Percentiles rank a stretch among this genome's conserved stretches.
Conservation (phyloP, 441 rosid genomes). For the Metrosideros polymorpha region DNA sequence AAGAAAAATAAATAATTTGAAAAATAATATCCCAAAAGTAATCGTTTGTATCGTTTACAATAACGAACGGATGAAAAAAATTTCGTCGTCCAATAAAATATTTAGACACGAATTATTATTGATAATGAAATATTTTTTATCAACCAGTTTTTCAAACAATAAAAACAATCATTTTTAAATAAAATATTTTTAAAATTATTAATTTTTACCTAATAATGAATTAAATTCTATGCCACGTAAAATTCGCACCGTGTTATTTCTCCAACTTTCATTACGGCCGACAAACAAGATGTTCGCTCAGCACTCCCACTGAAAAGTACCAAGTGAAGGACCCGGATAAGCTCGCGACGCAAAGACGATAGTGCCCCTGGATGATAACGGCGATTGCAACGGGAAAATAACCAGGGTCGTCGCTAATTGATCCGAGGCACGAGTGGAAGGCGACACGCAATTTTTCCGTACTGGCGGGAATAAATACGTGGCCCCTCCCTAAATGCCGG, state of each 20-base stretch:
- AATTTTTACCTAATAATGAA: too few species aligned
- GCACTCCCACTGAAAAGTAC: not conserved
- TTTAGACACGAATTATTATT: not conserved
- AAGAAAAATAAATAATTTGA: rapidly evolving
- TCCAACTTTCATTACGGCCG: not conserved
- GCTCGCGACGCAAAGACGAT: not conserved
- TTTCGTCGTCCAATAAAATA: not conserved
- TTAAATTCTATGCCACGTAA: not conserved
- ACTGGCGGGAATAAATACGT: not conserved
- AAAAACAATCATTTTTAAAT: not conserved
- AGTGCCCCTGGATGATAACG: not conserved
- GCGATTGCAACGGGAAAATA: not conserved
- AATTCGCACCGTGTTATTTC: not conserved
- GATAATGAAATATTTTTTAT: not conserved
- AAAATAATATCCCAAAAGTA: not conserved
- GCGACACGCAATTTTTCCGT: not conserved
- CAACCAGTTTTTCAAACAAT: not conserved
- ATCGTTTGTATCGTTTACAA: rapidly evolving
- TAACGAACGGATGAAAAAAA: not conserved
- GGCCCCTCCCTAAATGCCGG: not conserved
- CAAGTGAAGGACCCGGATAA: not conserved
- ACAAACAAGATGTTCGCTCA: not conserved
- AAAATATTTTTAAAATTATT: too few species aligned
- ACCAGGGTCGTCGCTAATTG: not conserved
- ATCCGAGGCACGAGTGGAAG: not conserved